Evolutionary conservation across 73 alveolate genomes (phyloP).

Genomic region (Tetrahymena thermophila): DNA sequence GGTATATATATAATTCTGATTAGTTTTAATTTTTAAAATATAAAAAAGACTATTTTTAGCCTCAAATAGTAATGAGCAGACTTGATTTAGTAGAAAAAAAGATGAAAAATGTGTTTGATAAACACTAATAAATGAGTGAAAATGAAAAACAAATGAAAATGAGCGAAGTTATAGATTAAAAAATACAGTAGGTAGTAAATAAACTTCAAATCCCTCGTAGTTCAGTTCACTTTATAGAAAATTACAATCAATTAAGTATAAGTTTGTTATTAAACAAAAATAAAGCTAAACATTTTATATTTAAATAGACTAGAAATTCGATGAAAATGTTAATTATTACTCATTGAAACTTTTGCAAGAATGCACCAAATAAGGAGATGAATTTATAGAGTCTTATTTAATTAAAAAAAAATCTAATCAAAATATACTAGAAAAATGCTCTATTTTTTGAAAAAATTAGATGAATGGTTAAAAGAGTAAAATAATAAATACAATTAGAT

Average conservation of each 20-base stretch:
- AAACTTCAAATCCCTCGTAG: constrained; percentile 11
- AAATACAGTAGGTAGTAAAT: constrained; percentile 12
- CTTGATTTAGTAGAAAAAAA: constrained; percentile 31
- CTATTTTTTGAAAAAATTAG: not conserved
- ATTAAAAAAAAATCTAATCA: not conserved
- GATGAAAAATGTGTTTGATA: not conserved
- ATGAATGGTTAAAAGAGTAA: too few species aligned
- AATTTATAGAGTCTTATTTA: not conserved
- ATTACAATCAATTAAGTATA: not conserved
- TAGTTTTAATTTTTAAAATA: not conserved
- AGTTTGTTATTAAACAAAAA: not conserved
- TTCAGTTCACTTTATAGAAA: constrained; percentile 25
- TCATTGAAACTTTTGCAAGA: constrained; percentile 14
- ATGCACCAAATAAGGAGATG: constrained; percentile 4
- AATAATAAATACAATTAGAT: too few species aligned
- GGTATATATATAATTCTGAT: not conserved
- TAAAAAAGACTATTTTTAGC: constrained; percentile 12
- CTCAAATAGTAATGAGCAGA: constrained; percentile 18
- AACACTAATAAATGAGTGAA: not conserved
- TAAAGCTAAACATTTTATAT: not conserved
- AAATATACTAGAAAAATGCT: not conserved
- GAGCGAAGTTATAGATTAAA: constrained; percentile 7
- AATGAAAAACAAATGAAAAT: not conserved
- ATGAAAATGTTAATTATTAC: constrained; percentile 15
- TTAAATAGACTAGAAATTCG: not conserved